Base-by-base conservation (phyloP, 129 eudicot species). In the Heracleum sosnowskyi region DNA sequence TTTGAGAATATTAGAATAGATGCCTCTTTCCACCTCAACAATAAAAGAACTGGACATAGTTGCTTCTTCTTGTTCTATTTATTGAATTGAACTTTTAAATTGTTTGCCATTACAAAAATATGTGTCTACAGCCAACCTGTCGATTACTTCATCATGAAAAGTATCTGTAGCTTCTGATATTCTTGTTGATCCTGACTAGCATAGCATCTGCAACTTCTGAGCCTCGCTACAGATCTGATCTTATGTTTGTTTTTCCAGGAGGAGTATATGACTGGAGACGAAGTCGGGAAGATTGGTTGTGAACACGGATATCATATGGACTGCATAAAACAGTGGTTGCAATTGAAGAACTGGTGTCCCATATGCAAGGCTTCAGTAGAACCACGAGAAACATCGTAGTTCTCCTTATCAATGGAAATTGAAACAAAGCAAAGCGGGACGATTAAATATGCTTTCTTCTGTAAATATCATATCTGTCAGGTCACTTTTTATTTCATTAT, bases 291-390 rank as follows among this genome's bases (percentile, higher is more conserved):
- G 75, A 75, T 93, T 83, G 86, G 82, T 34, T 93, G 98, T 75
- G 80, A 81, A 20, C 98, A 93, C 28, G 92, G 90, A 31, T 91
- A 87, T 78, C 98, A 93, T 66, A 82, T 73, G 29, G 78, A 20
- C 13, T 93, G 98, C 79, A 84, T 93, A 78, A 60, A 86, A 77
- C 90, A 91, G 77, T 93, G 97, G 98, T 76, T 93, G 78, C 82
- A 84, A 79, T 76, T 91, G 24, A 91, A 93, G 88, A 91, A 89
- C 80, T 93, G 97, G 97, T 93, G 97, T 75, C 97, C 98, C 8
- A 81, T 93, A 69, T 93, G 98, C 91, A 93, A 93, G 84, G 82
- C 86, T 29, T 83, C 89, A 11, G 90, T 76, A 20, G 85, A 63
- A 13, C 68, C 84, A 22, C 42, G 78, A 62, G 42, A 51, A 26